Evolutionary conservation across 2,329 filamentous ascomycete genomes (phyloP).

Genomic region (Calonectria hongkongensis): DNA sequence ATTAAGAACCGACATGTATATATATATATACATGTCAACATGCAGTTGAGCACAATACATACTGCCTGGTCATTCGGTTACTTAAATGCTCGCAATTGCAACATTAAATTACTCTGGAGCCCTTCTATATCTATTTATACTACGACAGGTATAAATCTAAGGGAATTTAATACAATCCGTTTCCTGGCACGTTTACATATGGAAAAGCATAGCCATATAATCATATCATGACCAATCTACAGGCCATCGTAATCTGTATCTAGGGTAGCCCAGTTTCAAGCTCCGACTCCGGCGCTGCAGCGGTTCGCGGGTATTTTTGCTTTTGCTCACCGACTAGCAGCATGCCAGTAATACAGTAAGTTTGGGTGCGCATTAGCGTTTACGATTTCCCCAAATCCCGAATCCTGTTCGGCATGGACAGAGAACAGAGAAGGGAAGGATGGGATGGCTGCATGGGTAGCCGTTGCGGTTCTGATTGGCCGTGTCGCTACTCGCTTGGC

Average conservation of each 20-base stretch:
- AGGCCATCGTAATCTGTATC: too few relatives aligned
- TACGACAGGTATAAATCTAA: too few relatives aligned
- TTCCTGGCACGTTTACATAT: background rate
- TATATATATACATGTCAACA: too few relatives aligned
- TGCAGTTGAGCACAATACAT: too few relatives aligned
- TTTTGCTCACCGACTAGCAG: slow-evolving; percentile 14
- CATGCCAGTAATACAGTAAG: slow-evolving; percentile 6
- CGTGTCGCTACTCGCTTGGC: slow-evolving; percentile 17
- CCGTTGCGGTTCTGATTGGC: background rate
- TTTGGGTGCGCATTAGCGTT: slow-evolving; percentile 22
- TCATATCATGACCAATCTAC: background rate
- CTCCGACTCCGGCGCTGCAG: slow-evolving; percentile 19
- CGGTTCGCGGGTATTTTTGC: slow-evolving; percentile 9
- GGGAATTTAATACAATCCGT: too few relatives aligned
- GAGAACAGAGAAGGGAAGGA: background rate
- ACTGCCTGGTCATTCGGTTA: too few relatives aligned
- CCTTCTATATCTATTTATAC: too few relatives aligned
- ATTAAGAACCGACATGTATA: too few relatives aligned
- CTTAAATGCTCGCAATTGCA: too few relatives aligned
- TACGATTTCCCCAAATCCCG: slow-evolving; percentile 6
- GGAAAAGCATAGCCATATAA: background rate
- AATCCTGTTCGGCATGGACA: slow-evolving; percentile 10
- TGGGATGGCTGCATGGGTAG: slow-evolving; percentile 7
- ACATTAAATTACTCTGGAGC: too few relatives aligned
- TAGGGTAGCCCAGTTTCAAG: background rate